Conservation (phyloP, 1,284 basidiomycete genomes). For the Ganoderma multipileum region DNA sequence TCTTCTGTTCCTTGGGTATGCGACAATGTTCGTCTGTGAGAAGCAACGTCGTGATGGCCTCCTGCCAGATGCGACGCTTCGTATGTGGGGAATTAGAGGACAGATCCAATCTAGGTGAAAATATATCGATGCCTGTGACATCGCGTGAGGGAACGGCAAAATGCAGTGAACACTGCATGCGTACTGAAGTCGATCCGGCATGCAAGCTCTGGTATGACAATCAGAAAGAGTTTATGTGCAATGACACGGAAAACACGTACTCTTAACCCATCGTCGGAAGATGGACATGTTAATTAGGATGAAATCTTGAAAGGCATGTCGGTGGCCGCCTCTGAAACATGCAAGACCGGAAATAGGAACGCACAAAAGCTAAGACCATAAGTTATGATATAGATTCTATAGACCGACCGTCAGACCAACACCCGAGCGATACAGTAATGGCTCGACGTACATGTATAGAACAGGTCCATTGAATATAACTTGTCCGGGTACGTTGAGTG, state of each 20-base stretch:
- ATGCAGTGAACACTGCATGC: constrained; percentile 40
- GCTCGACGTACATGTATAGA: constrained; percentile 62
- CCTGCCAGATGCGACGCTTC: constrained; percentile 84
- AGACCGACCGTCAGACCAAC: constrained; percentile 1
- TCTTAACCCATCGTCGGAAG: constrained; percentile 62
- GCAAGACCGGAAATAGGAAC: constrained; percentile 34
- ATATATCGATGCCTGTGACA: constrained; percentile 72
- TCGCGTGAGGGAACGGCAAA: constrained; percentile 33
- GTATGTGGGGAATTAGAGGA: constrained; percentile 68
- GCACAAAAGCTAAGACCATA: constrained; percentile 71
- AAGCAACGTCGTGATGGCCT: constrained; percentile 74
- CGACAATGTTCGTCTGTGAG: constrained; percentile 65
- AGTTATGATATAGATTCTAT: constrained; percentile 69
- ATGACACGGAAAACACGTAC: constrained; percentile 44
- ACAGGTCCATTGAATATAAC: constrained; percentile 62
- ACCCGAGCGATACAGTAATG: neutral
- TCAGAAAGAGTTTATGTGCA: neutral
- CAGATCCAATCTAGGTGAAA: constrained; percentile 77
- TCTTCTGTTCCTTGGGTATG: constrained; percentile 67
- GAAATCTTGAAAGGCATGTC: constrained; percentile 57
- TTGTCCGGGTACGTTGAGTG: constrained; percentile 61
- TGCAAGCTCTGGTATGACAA: constrained; percentile 52
- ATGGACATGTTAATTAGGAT: constrained; percentile 59
- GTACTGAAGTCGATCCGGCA: constrained; percentile 79
- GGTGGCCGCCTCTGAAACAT: constrained; percentile 4